phyloP scores from a whole-genome alignment of 176 grass and related monocot genomes.

The Pharus latifolius region DNA sequence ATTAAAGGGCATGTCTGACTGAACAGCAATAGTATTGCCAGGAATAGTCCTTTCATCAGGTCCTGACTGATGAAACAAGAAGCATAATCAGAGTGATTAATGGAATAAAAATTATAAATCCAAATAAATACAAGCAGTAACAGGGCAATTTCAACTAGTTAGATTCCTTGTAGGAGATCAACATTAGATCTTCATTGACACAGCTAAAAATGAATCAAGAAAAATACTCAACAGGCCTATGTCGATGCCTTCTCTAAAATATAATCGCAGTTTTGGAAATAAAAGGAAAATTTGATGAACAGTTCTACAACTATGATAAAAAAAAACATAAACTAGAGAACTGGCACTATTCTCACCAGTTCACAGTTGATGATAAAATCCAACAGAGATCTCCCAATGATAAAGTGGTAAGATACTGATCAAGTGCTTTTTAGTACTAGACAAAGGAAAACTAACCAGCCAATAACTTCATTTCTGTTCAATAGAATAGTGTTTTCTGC shows the following conservation, averaged over 20 bases:
- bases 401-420: too few species aligned
- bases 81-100: background rate
- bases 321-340: background rate
- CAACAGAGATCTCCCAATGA: too few species aligned
- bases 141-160: background rate
- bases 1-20: conserved; percentile 82
- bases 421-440: too few species aligned
- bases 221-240: background rate
- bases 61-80: conserved; percentile 45
- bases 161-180: background rate
- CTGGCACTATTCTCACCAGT: too few species aligned
- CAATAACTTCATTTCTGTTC: too few species aligned
- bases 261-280: background rate
- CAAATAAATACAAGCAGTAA: background rate
- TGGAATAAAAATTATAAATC: background rate
- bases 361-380: too few species aligned
- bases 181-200: background rate
- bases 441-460: too few species aligned
- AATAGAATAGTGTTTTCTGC: background rate
- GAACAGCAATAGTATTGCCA: conserved; percentile 93
- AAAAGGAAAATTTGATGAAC: background rate
- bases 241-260: too few species aligned
- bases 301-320: background rate
- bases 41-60: conserved; percentile 77
- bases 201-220: background rate